Base-by-base conservation (phyloP, 2,329 filamentous ascomycete genomes). In the Xylariaceae sp. region DNA sequence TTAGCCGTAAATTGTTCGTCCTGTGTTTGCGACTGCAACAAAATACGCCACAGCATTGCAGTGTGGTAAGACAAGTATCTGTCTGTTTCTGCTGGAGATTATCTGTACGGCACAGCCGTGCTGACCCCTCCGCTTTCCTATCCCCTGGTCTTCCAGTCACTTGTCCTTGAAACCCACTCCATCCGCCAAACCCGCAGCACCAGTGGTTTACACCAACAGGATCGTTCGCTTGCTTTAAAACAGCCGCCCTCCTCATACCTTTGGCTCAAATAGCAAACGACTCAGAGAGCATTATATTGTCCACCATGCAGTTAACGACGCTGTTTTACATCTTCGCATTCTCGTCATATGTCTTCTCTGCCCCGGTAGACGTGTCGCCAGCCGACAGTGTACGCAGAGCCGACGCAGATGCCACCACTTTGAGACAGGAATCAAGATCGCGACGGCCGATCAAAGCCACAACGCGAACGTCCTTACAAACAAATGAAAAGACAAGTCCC, bases 241-340 rank as follows among this genome's bases (percentile, higher is more conserved):
- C 17, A 16, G n/a, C 27, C n/a, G 27, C 19, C 14, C 6, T 17
- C 27, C 7, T 23, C 14, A 14, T 19, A 3, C 15, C 13, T 19
- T 21, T n/a, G n/a, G n/a, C 15, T 34, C 12, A 18, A 36, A 19
- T 14, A 11, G 5, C 38, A 11, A 16, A 23, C 27, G 13, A 12
- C 16, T n/a, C 5, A 2, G 9, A 18, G 27, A 40, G 18, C 31
- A 12, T 11, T 17, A 27, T 3, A 38, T n/a, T 17, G 30, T 28
- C 38, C 39, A 23, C n/a, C 43, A 50, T 50, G 48, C 47, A 48
- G 31, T 23, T 41, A n/a, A 31, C 43, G 16, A 26, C 39, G 17
- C 41, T 40, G 16, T 34, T 48, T 17, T 34, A 27, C 31, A 26
- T 46, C 29, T 38, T 48, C 34, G 24, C 39, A 16, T 34, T 44